Evolutionary conservation across 257 asterid genomes (phyloP), one percentile per base, ranked within the genome.

Genomic region (Craterostigma plantagineum): DNA sequence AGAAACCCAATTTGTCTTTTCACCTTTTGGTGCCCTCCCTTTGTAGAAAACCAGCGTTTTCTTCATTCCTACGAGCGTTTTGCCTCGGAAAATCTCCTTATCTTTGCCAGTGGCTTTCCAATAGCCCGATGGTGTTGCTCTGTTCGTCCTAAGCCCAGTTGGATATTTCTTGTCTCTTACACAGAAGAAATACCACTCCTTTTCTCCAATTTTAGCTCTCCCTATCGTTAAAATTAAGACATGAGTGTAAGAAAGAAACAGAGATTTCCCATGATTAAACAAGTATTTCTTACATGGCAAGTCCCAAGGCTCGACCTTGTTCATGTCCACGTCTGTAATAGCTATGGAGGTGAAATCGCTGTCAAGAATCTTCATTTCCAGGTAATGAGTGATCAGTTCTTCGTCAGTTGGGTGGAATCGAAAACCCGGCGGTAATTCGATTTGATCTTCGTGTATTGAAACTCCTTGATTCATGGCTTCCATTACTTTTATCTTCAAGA

Each of bases 41-140:
- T 16, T 7, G 30, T 42, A 42, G 46, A 42, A 42, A 14, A 42
- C 46, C 7, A 42, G 46, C 11, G 46, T 42, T 14, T 42, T 42
- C 46, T 42, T 42, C 46, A 42, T 42, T 2, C 46, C 46, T 11
- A 42, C 46, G 11, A 42, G 46, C 4, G 46, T 14, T 16, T 16
- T 42, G 10, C 46, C 46, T 11, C 46, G 4, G 46, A 42, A 42
- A 7, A 42, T 42, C 46, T 42, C 18, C 30, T 42, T 42, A 14
- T 42, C 46, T 16, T 42, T 42, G 7, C 46, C 46, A 10, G 46
- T 42, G 3, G 46, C 46, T 14, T 42, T 42, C 46, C 46, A 42
- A 27, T 12, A 42, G 11, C 46, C 46, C 1, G 46, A 0, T 6
- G 46, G n/a, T 1, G 46, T 42, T 5, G 46, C 46, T 7, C 46